Conservation (phyloP, 345 rosid species). For the Eucalyptus erythrocorys region DNA sequence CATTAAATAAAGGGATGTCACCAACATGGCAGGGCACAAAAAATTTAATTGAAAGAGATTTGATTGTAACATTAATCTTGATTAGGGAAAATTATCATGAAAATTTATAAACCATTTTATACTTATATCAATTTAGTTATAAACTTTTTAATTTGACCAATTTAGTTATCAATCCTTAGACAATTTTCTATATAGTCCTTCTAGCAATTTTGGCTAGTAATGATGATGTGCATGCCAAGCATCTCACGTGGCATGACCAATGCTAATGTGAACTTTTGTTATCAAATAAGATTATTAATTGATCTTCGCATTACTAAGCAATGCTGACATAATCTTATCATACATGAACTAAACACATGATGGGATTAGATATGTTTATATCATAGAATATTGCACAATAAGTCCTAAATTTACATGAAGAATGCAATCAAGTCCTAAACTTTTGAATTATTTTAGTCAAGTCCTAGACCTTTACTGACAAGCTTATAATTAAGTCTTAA, state of each 20-base stretch:
- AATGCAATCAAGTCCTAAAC: not conserved
- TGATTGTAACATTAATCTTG: not conserved
- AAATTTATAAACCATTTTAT: not conserved
- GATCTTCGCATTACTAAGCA: not conserved
- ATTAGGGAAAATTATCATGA: not conserved
- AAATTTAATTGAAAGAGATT: not conserved
- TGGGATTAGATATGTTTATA: not conserved
- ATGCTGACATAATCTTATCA: not conserved
- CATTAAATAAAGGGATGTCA: not conserved
- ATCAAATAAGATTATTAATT: not conserved
- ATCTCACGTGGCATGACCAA: not conserved
- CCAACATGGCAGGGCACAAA: not conserved
- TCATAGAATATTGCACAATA: not conserved
- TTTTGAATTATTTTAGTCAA: not conserved
- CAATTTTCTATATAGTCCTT: not conserved
- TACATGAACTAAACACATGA: not conserved
- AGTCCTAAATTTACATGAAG: not conserved
- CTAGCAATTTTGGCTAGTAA: not conserved
- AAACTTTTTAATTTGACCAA: too few relatives aligned
- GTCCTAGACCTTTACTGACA: not conserved
- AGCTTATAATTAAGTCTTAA: not conserved
- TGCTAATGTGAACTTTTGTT: not conserved
- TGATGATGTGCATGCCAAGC: not conserved
- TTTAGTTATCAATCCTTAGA: not conserved
- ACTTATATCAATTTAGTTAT: rapidly evolving